Conservation (phyloP, 345 rosid genomes). For the Psidium guajava region DNA sequence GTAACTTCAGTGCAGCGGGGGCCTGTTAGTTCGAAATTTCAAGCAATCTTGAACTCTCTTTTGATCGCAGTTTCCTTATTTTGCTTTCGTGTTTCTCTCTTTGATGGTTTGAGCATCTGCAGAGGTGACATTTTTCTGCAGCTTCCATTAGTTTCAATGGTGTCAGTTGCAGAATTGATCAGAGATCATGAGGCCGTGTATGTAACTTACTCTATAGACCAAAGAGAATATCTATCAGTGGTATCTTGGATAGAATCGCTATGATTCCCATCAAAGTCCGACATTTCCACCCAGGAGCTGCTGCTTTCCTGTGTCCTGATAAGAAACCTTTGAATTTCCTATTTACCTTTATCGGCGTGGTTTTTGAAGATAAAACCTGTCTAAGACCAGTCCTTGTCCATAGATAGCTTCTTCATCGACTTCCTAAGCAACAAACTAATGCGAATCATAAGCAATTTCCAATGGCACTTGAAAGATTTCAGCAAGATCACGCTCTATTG, state of each 20-base stretch:
- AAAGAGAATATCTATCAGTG: background rate
- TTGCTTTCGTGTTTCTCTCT: background rate
- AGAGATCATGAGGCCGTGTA: background rate
- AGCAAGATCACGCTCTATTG: background rate
- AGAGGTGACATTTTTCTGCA: background rate
- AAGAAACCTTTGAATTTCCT: background rate
- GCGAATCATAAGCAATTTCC: background rate
- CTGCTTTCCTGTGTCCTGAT: background rate
- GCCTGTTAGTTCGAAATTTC: background rate
- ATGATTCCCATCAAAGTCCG: background rate
- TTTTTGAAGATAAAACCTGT: background rate
- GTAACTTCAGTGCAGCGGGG: background rate
- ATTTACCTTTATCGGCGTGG: background rate
- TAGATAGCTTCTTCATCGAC: background rate
- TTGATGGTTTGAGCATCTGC: background rate
- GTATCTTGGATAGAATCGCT: background rate
- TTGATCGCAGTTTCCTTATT: background rate
- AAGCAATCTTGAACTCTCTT: background rate
- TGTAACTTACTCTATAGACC: background rate
- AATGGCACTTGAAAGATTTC: background rate
- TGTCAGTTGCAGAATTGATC: background rate
- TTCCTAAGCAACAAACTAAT: background rate
- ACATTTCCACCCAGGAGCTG: background rate
- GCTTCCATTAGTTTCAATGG: background rate
- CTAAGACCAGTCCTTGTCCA: background rate